Evolutionary conservation across 164 flowering plant genomes (phyloP), one percentile per base, ranked within the genome.

Genomic region (Annona cherimola): DNA sequence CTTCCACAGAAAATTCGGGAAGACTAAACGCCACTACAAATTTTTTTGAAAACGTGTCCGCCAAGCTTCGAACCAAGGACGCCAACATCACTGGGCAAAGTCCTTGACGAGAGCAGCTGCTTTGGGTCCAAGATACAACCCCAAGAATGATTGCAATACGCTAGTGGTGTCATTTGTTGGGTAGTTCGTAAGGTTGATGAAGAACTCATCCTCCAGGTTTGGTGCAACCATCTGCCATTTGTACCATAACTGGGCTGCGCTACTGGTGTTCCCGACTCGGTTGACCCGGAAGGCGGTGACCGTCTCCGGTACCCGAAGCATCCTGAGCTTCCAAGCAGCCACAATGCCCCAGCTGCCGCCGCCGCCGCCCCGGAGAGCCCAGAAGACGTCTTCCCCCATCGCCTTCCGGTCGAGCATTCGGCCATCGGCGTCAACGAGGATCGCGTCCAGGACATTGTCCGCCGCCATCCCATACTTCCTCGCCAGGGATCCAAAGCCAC

Each of bases 371-470:
- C 72, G 66, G 20, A 78, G 71, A 18, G 80, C 80, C 80, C 80
- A 78, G n/a, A 78, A 78, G n/a, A 78, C 44, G 26, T 71, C 80
- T 54, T 78, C 80, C 2, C 80, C 80, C 80, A 74, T 78, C 1
- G 75, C 39, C 26, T 20, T 16, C 20, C 80, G 70, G 68, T 77
- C 72, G 1, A 77, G 72, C 46, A 71, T 41, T 44, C 42, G 61
- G 19, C 77, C 80, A 26, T 63, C 45, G 9, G 61, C 72, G 9
- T 76, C 69, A 2, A 76, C 42, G 4, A 72, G 46, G 40, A 68
- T 18, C 1, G 80, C 80, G 67, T 78, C 77, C 7, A 74, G 35
- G 2, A 78, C 63, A 19, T 78, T 71, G 61, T 78, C 80, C 2
- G 66, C 77, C n/a, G 67, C 67, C 12, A 71, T 59, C 9, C 73